Evolutionary conservation across 306 rosid genomes (phyloP).

Genomic region (Gastrolobium bilobum): DNA sequence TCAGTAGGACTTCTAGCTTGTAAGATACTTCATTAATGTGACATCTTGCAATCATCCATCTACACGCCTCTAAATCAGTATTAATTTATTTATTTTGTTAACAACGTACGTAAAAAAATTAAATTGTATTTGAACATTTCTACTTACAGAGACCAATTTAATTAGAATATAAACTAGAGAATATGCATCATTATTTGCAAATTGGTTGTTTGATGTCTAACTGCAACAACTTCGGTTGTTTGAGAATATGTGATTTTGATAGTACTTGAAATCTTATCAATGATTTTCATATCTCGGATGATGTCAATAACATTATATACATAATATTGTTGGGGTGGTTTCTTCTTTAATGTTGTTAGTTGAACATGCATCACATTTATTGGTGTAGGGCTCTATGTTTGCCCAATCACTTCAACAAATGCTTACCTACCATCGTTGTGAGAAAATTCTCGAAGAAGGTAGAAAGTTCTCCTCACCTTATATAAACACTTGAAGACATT

Average conservation of each 20-base stretch:
- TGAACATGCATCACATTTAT: too few relatives aligned
- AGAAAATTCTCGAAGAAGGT: too few relatives aligned
- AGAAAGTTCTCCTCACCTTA: too few relatives aligned
- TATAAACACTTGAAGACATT: too few relatives aligned
- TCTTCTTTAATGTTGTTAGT: too few relatives aligned
- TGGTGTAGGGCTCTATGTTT: too few relatives aligned
- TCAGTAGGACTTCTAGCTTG: not conserved
- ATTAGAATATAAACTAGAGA: conserved; percentile 12
- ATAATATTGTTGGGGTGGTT: too few relatives aligned
- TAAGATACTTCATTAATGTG: not conserved
- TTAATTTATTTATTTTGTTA: conserved; percentile 8
- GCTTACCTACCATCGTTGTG: too few relatives aligned
- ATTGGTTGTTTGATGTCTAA: conserved; percentile 19
- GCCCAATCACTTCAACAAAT: too few relatives aligned
- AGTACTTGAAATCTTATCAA: not conserved
- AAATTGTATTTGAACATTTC: not conserved
- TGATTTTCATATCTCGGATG: conserved; percentile 38
- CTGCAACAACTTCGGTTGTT: not conserved
- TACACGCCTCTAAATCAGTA: not conserved
- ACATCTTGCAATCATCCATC: not conserved
- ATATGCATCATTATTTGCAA: conserved; percentile 18
- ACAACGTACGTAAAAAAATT: not conserved
- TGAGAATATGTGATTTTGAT: not conserved
- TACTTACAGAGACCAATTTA: not conserved
- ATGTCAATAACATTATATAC: conserved; percentile 8